Evolutionary conservation across 768 basidiomycete species (phyloP).

Genomic region (Imleria badia): DNA sequence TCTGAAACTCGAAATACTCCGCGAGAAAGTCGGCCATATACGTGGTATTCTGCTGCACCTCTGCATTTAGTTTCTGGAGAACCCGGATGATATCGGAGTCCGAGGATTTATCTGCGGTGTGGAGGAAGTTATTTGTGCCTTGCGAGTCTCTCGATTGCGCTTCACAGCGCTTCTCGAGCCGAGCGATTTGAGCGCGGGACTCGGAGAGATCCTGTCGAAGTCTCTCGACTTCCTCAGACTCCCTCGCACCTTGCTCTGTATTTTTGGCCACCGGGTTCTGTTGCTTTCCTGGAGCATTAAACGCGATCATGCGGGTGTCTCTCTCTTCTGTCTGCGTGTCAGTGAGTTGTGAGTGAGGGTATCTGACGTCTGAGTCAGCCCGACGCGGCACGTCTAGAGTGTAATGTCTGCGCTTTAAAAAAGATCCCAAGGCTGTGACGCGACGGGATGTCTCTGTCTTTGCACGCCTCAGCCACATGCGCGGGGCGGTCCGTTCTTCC

Average conservation of each 20-base stretch:
- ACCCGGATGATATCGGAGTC: slow-evolving; percentile 8
- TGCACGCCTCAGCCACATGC: not conserved
- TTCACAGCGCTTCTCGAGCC: slow-evolving; percentile 8
- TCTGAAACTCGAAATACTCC: not conserved
- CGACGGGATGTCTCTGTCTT: too few relatives aligned
- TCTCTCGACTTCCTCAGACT: slow-evolving; percentile 1
- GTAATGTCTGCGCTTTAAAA: not conserved
- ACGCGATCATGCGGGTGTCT: too few relatives aligned
- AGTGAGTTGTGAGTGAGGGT: not conserved
- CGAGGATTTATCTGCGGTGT: slow-evolving; percentile 9
- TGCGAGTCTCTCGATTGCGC: slow-evolving; percentile 11
- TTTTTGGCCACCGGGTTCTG: not conserved
- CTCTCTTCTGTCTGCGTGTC: not conserved
- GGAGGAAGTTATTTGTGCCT: slow-evolving; percentile 3
- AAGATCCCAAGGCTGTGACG: not conserved
- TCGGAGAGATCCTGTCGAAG: slow-evolving; percentile 8
- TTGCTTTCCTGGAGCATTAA: not conserved
- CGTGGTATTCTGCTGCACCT: slow-evolving; percentile 8
- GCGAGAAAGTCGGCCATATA: slow-evolving; percentile 11
- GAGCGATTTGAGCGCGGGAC: not conserved
- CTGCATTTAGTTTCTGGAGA: slow-evolving; percentile 10
- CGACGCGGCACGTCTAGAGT: too few relatives aligned
- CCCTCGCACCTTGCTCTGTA: not conserved
- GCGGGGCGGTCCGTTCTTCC: not conserved
- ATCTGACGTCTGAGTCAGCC: too few relatives aligned